Evolutionary conservation across 805 yeast species (phyloP).

Genomic region (Kazachstania psychrophila): DNA sequence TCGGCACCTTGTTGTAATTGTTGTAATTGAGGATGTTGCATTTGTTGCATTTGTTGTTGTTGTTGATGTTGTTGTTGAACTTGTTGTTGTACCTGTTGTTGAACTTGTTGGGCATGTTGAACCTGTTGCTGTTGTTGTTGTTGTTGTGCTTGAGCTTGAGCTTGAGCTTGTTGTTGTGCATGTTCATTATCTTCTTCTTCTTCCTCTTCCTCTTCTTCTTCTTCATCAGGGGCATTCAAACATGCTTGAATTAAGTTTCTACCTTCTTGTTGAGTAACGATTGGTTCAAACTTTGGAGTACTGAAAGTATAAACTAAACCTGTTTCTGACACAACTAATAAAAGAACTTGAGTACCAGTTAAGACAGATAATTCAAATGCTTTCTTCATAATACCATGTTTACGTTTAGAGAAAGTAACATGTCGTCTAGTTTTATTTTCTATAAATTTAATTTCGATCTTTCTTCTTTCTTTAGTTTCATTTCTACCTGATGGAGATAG

Average conservation of each 20-base stretch:
- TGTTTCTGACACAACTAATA: constrained; percentile 95
- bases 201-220: constrained; percentile 58
- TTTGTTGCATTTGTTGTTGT: constrained; percentile 1
- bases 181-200: constrained; percentile 39
- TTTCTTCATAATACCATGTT: constrained; percentile 98
- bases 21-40: constrained; percentile 7
- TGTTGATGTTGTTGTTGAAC: constrained; percentile 1
- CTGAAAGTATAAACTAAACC: constrained; percentile 97
- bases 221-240: constrained; percentile 92
- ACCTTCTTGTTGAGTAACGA: constrained; percentile 95
- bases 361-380: constrained; percentile 96
- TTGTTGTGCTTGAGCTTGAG: constrained; percentile 18
- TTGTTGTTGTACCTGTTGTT: constrained; percentile 10
- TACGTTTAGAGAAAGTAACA: constrained; percentile 94
- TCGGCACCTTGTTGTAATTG: constrained; percentile 8
- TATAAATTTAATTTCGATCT: constrained; percentile 93
- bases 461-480: constrained; percentile 58
- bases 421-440: constrained; percentile 97
- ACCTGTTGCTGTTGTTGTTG: constrained; percentile 7
- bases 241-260: constrained; percentile 91
- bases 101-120: no score
- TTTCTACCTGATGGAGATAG: constrained; percentile 39
- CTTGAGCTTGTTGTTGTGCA: no score
- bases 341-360: constrained; percentile 93
- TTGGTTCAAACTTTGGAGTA: constrained; percentile 97